Evolutionary conservation across 1,284 basidiomycete species (phyloP).

Genomic region (Porodaedalea pini): DNA sequence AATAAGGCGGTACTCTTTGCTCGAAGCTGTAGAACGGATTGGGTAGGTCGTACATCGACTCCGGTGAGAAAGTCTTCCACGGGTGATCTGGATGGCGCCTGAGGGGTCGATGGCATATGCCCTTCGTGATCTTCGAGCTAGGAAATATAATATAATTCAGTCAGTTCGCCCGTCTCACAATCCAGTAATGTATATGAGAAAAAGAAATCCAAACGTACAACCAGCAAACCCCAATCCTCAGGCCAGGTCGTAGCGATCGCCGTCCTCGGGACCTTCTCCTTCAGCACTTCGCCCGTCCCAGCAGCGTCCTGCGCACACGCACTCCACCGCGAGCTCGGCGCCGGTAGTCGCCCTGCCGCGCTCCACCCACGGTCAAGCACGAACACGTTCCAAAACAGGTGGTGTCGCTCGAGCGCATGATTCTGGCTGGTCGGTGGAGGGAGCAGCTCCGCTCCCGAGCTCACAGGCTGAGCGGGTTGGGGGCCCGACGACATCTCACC

Average conservation of each 20-base stretch:
- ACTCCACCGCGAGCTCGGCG: constrained; percentile 7
- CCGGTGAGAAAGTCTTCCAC: constrained; percentile 16
- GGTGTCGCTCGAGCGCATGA: constrained; percentile 11
- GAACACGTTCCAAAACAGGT: constrained; percentile 19
- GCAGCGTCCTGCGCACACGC: neutral
- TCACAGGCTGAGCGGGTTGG: neutral
- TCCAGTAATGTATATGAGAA: too few relatives aligned
- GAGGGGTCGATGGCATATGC: neutral
- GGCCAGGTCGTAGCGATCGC: constrained; percentile 16
- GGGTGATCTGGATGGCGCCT: neutral
- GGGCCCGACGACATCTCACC: neutral
- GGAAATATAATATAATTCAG: neutral
- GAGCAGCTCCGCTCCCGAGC: neutral
- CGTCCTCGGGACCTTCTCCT: constrained; percentile 2
- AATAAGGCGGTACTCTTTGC: constrained; percentile 18
- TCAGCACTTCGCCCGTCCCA: neutral
- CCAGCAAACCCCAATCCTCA: constrained; percentile 8
- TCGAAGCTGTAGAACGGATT: constrained; percentile 12
- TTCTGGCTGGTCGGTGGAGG: neutral
- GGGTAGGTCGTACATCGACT: constrained; percentile 4
- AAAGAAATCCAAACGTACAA: constrained; percentile 4
- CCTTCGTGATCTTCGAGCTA: neutral
- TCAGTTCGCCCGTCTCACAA: too few relatives aligned
- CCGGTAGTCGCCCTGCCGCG: constrained; percentile 5
- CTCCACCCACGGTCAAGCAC: constrained; percentile 19